A percentile compares a stretch with the other conserved stretches of the same genome.
phyloP scores from a whole-genome alignment of 2,329 filamentous ascomycete genomes.

The Shiraia sp. region DNA sequence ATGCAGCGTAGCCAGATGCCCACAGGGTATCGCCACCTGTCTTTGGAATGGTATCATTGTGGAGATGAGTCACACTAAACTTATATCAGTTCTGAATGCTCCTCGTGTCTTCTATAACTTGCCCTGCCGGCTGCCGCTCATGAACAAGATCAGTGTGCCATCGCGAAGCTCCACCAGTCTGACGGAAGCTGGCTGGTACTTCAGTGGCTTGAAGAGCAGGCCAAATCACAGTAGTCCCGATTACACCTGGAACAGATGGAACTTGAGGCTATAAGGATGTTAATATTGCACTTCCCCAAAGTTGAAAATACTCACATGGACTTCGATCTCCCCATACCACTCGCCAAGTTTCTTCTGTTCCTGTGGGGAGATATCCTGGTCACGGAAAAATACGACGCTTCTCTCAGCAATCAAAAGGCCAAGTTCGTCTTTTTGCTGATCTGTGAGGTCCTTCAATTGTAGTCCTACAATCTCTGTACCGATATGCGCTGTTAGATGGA shows the following conservation, averaged over 20 bases:
- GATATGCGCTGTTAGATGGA: slow-evolving; percentile 42
- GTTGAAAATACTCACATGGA: slow-evolving; percentile 64
- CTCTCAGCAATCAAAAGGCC: slow-evolving; percentile 47
- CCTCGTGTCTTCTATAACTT: too few species aligned
- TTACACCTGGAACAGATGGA: slow-evolving; percentile 68
- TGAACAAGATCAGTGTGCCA: slow-evolving; percentile 76
- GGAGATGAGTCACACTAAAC: slow-evolving; percentile 65
- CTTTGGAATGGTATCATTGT: slow-evolving; percentile 68
- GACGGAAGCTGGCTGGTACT: slow-evolving; percentile 62
- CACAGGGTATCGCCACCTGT: slow-evolving; percentile 73
- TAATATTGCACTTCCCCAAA: neutral
- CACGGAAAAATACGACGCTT: slow-evolving; percentile 56
- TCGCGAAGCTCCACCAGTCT: slow-evolving; percentile 67
- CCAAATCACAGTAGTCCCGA: slow-evolving; percentile 69
- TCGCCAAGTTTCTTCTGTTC: slow-evolving; percentile 38
- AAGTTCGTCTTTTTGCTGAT: slow-evolving; percentile 56
- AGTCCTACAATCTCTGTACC: slow-evolving; percentile 46
- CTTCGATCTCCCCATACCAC: slow-evolving; percentile 59
- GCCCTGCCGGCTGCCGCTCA: slow-evolving; percentile 69
- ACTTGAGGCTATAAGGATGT: slow-evolving; percentile 63
- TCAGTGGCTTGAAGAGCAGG: slow-evolving; percentile 69
- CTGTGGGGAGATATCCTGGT: slow-evolving; percentile 49
- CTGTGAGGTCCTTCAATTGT: slow-evolving; percentile 53
- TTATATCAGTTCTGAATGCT: too few species aligned
- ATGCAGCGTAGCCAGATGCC: slow-evolving; percentile 70